Conservation (phyloP, 768 basidiomycete genomes). For the Tylopilus balloui region DNA sequence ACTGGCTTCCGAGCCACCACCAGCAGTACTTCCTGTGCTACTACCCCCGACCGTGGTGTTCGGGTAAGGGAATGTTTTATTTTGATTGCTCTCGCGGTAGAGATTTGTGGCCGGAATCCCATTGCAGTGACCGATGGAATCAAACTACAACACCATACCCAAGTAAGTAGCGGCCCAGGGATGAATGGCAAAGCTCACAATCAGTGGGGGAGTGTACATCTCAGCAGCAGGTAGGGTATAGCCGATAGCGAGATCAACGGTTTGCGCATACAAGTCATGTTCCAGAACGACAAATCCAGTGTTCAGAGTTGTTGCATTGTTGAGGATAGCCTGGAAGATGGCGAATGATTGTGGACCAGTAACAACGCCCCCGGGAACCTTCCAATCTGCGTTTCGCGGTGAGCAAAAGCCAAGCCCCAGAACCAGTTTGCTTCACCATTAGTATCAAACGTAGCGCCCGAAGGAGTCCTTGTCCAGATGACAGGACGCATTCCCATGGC, state of each 20-base stretch:
- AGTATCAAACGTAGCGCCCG: slow-evolving; percentile 60
- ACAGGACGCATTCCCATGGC: slow-evolving; percentile 92
- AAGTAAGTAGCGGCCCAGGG: background rate
- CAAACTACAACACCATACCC: slow-evolving; percentile 38
- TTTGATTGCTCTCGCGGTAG: slow-evolving; percentile 81
- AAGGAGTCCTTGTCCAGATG: slow-evolving; percentile 75
- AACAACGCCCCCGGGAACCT: slow-evolving; percentile 72
- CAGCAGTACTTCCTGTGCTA: slow-evolving; percentile 1
- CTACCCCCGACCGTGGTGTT: slow-evolving; percentile 29
- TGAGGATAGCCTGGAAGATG: slow-evolving; percentile 71
- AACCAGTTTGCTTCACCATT: slow-evolving; percentile 45
- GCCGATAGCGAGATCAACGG: slow-evolving; percentile 86
- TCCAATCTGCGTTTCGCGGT: slow-evolving; percentile 60
- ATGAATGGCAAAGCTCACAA: slow-evolving; percentile 36
- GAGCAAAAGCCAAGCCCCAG: background rate
- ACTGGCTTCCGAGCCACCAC: slow-evolving; percentile 1
- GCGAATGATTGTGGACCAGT: slow-evolving; percentile 60
- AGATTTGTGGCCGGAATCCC: slow-evolving; percentile 59
- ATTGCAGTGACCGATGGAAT: slow-evolving; percentile 77
- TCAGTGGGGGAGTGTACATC: slow-evolving; percentile 59
- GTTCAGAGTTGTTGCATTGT: slow-evolving; percentile 54
- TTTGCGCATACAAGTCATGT: slow-evolving; percentile 80
- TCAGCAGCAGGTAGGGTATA: slow-evolving; percentile 80
- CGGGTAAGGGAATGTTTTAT: slow-evolving; percentile 57
- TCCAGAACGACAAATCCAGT: slow-evolving; percentile 86